A percentile compares a stretch with the other conserved stretches of the same genome.
Evolutionary conservation across 2,329 filamentous ascomycete species (phyloP).

Genomic region (Diaporthe batatas): DNA sequence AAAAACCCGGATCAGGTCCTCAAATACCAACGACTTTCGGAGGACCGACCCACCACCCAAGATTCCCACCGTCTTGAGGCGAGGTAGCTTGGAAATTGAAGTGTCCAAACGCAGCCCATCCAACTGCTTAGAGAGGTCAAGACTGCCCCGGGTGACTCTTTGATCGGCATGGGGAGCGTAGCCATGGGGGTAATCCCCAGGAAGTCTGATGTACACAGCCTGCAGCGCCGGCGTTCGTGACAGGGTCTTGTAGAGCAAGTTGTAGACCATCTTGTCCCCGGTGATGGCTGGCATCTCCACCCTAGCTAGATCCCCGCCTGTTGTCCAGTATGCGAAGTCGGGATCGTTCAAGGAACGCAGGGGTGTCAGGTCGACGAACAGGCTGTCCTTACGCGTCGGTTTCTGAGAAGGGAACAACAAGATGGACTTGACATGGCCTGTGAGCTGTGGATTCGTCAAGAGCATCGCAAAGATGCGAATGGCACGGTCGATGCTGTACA

Average conservation of each 20-base stretch:
- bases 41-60: neutral
- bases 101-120: neutral
- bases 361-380: neutral
- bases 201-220: neutral
- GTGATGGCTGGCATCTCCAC: neutral
- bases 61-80: neutral
- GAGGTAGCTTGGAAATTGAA: neutral
- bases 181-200: no score
- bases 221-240: neutral
- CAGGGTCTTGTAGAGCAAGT: neutral
- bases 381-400: rapidly evolving
- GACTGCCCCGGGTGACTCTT: neutral
- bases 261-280: neutral
- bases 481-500: no score
- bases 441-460: neutral
- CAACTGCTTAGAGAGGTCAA: no score
- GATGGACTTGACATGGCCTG: neutral
- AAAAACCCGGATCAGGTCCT: neutral
- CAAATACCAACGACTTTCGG: neutral
- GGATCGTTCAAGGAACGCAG: neutral
- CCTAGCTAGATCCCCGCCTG: neutral
- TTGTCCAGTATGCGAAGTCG: neutral
- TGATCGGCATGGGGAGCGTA: no score
- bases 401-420: neutral
- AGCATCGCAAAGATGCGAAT: neutral